Evolutionary conservation across 306 rosid genomes (phyloP), one percentile per base, ranked within the genome.

Genomic region (Datisca glomerata): DNA sequence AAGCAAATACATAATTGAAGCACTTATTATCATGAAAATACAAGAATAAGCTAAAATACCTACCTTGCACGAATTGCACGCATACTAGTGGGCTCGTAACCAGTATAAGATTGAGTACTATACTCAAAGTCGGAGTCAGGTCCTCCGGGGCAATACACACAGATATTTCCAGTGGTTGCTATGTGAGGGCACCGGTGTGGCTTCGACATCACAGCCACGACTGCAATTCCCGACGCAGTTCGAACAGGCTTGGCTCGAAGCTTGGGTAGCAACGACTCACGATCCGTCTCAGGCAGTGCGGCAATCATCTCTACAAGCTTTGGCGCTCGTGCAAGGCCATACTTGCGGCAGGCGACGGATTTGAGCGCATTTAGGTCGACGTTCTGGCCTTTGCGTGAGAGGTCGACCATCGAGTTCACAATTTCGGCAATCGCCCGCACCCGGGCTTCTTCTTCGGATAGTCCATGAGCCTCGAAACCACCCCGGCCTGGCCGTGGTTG

Each of bases 41-140:
- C n/a, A n/a, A n/a, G n/a, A n/a, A n/a, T n/a, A n/a, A n/a, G n/a
- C n/a, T n/a, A n/a, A n/a, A n/a, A n/a, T n/a, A n/a, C 69, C 4
- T 40, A 80, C 98, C 98, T 74, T 4, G 98, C 98, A 31, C 98
- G 78, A 75, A 89, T 89, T 8, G 98, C 98, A 5, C 98, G 80
- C 98, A 89, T 89, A 13, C 98, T 89, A 6, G 93, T 89, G 2
- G 98, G 98, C 78, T 89, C 93, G 36, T 89, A 89, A n/a, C 93
- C 95, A 25, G 98, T 89, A 22, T 89, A 89, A 41, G 95, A 89
- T 60, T 89, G 98, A 59, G 98, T 84, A 27, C 98, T 89, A 27
- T 80, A 84, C 78, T 89, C 95, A 21, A 89, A 89, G 46, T 89
- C 95, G 4, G 98, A 89, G 56, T 89, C 98, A 3, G 98, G 98